Evolutionary conservation across 495 filamentous ascomycete genomes (phyloP).

Genomic region (Pyronema omphalodes): DNA sequence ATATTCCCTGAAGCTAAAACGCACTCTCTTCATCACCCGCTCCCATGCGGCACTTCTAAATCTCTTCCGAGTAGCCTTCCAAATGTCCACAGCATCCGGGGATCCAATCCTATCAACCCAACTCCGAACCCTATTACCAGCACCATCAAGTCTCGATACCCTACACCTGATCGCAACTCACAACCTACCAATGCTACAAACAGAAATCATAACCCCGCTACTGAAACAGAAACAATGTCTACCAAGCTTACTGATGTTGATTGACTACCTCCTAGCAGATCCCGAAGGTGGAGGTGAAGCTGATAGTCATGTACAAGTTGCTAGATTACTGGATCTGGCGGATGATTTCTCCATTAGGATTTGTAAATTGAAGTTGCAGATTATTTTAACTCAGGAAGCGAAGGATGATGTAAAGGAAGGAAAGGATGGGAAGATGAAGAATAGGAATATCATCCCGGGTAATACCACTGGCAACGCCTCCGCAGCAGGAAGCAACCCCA

Average conservation of each 20-base stretch:
- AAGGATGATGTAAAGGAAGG: no score
- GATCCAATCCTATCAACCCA: not conserved
- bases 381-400: constrained; percentile 13
- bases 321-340: constrained; percentile 19
- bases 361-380: constrained; percentile 24
- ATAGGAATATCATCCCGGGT: no score
- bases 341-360: constrained; percentile 23
- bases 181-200: constrained; percentile 10
- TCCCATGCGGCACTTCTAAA: not conserved
- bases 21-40: constrained; percentile 10
- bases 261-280: constrained; percentile 19
- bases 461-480: no score
- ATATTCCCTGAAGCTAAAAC: constrained; percentile 19
- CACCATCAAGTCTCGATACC: constrained; percentile 4
- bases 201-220: constrained; percentile 17
- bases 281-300: constrained; percentile 11
- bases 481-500: no score
- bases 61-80: not conserved
- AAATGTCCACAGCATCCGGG: not conserved
- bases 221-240: constrained; percentile 7
- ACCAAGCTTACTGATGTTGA: constrained; percentile 13
- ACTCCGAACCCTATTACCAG: constrained; percentile 9
- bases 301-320: constrained; percentile 21
- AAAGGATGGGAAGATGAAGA: no score
- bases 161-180: constrained; percentile 13